Base-by-base conservation (phyloP, 768 basidiomycete species). In the Mycena chlorophos region DNA sequence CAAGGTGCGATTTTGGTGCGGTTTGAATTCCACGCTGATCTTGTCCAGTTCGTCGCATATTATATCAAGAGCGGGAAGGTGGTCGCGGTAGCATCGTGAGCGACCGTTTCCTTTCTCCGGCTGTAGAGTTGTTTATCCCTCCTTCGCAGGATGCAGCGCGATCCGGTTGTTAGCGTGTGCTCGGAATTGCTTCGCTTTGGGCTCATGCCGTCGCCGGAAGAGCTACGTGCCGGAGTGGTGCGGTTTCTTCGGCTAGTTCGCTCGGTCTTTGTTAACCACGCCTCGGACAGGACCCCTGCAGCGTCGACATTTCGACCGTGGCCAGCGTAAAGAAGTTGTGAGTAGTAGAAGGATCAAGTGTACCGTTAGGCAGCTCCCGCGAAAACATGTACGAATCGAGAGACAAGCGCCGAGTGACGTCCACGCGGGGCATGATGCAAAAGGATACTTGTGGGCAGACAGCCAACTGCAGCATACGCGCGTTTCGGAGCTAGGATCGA, bases 101-200 rank as follows among this genome's bases (percentile, higher is more conserved):
- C n/a, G n/a, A n/a, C n/a, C n/a, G n/a, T 55, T 5, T 16, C 14
- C 27, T 34, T 14, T 28, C 37, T 40, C 12, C 22, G 20, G 19
- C 10, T 39, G 14, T 16, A 38, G 27, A 14, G 28, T 38, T 2
- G 16, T 31, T 17, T 8, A 23, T 55, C 4, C 46, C 56, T 37
- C 40, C 13, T 42, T 28, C 31, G n/a, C 51, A 88, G 86, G 63
- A 92, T 92, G 88, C 86, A 87, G 68, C 83, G 83, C 54, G 91
- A 93, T 64, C 91, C 91, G 1, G 79, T 91, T 28, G 88, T 93
- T 27, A 78, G 81, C 54, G 87, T 88, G 71, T 83, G 87, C 2
- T 84, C 88, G 8, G 91, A 94, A 69, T 74, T 97, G 27, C 69
- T 95, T 61, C 78, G 89, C 46, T 69, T 94, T 31, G 87, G 83